These are phyloP conservation scores for Aphanomyces invadans DNA, from an alignment of 352 stramenopile genomes.

Conservation along the genomic window DNA sequence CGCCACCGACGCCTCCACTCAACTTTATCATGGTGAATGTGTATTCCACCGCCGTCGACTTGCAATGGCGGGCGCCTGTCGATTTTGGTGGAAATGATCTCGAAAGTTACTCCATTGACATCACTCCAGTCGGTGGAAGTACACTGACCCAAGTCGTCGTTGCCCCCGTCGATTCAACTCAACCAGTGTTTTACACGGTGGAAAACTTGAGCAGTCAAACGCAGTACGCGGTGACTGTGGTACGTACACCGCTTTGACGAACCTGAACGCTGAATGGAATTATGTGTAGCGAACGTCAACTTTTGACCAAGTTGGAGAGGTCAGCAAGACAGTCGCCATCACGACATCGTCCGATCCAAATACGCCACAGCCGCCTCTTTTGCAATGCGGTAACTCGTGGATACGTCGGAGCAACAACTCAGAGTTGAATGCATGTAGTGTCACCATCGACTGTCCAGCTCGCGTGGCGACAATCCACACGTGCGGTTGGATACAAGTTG, in stretches of 20 bases:
- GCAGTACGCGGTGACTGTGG: conserved; percentile 2
- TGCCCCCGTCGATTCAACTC: not conserved
- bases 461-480: not conserved
- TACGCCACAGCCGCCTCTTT: not conserved
- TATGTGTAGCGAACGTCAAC: conserved; percentile 7
- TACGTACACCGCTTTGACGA: not conserved
- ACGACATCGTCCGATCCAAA: not conserved
- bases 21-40: not conserved
- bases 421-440: no score
- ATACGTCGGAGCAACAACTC: no score
- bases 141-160: not conserved
- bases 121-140: not conserved
- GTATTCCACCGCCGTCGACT: not conserved
- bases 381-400: conserved; percentile 15
- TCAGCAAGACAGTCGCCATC: not conserved
- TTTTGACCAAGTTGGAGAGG: not conserved
- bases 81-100: conserved; percentile 1
- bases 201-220: not conserved
- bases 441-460: not conserved
- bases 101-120: not conserved
- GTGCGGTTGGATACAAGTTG: not conserved
- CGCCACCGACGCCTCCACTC: not conserved
- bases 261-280: not conserved
- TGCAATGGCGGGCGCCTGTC: not conserved
- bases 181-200: not conserved